A percentile compares a stretch with the other conserved stretches of the same genome.
These are phyloP conservation scores for Calonectria hongkongensis DNA, from an alignment of 2,329 filamentous ascomycete genomes.

Conservation along the genomic window DNA sequence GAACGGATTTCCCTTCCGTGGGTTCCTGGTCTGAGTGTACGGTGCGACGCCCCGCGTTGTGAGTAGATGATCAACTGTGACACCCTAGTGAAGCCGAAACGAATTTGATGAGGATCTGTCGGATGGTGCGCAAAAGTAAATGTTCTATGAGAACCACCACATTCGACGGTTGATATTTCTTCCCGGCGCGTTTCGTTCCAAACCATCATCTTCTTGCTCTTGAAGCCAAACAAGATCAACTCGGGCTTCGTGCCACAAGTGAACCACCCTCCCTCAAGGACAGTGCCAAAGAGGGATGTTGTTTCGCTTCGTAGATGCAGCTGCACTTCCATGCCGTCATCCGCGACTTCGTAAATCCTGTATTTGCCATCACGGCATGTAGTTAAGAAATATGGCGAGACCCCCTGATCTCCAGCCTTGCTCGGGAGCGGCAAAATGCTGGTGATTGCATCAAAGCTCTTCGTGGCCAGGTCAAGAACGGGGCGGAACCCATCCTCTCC, in stretches of 20 bases:
- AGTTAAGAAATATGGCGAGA: slow-evolving; percentile 75
- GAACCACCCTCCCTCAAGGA: slow-evolving; percentile 84
- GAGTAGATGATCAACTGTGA: slow-evolving; percentile 70
- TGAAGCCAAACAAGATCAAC: slow-evolving; percentile 87
- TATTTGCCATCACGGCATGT: slow-evolving; percentile 87
- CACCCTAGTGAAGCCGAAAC: slow-evolving; percentile 85
- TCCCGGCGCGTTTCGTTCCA: slow-evolving; percentile 85
- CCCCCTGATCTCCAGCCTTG: slow-evolving; percentile 39
- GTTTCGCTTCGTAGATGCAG: slow-evolving; percentile 79
- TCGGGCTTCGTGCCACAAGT: slow-evolving; percentile 63
- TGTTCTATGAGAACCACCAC: slow-evolving; percentile 88
- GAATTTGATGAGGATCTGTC: slow-evolving; percentile 58
- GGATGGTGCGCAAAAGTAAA: slow-evolving; percentile 73
- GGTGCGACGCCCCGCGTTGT: slow-evolving; percentile 60
- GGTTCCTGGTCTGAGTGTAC: slow-evolving; percentile 79
- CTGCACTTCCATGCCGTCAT: slow-evolving; percentile 41
- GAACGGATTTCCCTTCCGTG: slow-evolving; percentile 90
- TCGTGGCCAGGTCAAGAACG: slow-evolving; percentile 61
- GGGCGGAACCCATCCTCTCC: slow-evolving; percentile 54
- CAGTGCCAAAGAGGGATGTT: slow-evolving; percentile 81
- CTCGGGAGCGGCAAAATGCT: slow-evolving; percentile 72
- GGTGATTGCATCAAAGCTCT: slow-evolving; percentile 80
- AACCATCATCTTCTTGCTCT: slow-evolving; percentile 84
- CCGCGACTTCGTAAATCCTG: slow-evolving; percentile 74
- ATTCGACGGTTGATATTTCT: slow-evolving; percentile 83